Evolutionary conservation across 2,329 filamentous ascomycete genomes (phyloP), one percentile per base, ranked within the genome.

Genomic region (Thermomyces lanuginosus): DNA sequence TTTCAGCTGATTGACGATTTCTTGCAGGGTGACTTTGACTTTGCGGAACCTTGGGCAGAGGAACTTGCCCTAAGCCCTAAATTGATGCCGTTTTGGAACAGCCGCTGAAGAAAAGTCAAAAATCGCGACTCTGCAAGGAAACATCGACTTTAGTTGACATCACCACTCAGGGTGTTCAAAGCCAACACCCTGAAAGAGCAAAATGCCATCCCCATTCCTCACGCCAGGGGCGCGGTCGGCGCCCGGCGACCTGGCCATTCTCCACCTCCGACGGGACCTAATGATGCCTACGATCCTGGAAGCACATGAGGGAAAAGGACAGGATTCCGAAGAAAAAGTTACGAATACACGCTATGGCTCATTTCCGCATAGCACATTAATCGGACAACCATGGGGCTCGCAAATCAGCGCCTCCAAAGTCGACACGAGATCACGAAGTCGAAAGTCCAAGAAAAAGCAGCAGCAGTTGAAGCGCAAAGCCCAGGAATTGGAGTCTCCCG

Each of bases 321-420:
- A 74, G 44, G 78, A 77, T 32, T 83, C 83, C 42, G 76, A 83
- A 46, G 78, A 78, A 18, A 74, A 73, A 24, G 76, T 82, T 2
- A 71, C 84, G 28, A 95, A 92, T 56, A 98, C 86, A 1, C 74
- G 84, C 22, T 98, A 92, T 45, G 89, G 89, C 25, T 92, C 84
- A 0, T 86, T 83, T 34, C 79, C 80, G 0, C 80, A 86, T 47
- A 76, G 69, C 7, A 84, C 79, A 0, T 56, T 86, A 23, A 66
- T 92, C 29, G 64, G 71, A 4, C 62, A 83, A 28, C 77, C 80
- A 21, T 95, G 86, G 86, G 89, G 89, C 15, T 82, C 79, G 5
- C 89, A 95, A 49, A 74, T 95, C 12, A 68, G 81, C 24, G 89
- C 89, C 5, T 92, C 83, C 2, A 71, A 76, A 16, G 83, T 93